Percentiles rank a stretch among this genome's conserved stretches.
Evolutionary conservation across 2,329 filamentous ascomycete species (phyloP).

Genomic region (Shiraia sp.): DNA sequence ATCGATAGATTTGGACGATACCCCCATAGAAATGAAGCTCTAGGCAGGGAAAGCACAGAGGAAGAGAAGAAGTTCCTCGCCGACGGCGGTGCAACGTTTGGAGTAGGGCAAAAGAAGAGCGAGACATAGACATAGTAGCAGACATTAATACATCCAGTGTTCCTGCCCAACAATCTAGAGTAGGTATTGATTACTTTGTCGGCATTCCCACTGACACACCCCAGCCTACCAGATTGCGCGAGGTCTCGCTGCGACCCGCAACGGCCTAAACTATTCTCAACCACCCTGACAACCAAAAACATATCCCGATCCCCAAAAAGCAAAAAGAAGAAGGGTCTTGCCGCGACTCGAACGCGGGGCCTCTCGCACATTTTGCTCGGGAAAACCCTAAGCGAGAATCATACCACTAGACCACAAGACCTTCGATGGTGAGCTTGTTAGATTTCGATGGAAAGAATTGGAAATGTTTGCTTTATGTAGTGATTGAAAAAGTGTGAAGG

Average conservation of each 20-base stretch:
- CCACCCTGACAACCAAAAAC: no score
- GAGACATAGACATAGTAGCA: slow-evolving; percentile 3
- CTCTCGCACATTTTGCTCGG: slow-evolving; percentile 5
- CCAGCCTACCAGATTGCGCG: no score
- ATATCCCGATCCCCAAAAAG: no score
- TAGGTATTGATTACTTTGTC: no score
- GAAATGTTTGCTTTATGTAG: no score
- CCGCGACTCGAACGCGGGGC: slow-evolving; percentile 9
- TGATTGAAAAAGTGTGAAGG: no score
- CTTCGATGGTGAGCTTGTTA: background rate
- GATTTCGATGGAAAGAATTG: no score
- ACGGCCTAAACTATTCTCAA: no score
- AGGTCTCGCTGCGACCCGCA: no score
- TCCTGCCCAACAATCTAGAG: no score
- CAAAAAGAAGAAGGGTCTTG: slow-evolving; percentile 5
- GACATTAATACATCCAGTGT: no score
- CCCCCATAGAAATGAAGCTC: slow-evolving; percentile 59
- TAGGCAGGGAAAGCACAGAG: slow-evolving; percentile 54
- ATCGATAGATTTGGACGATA: slow-evolving; percentile 61
- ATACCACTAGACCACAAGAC: slow-evolving; percentile 64
- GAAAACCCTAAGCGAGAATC: slow-evolving; percentile 67
- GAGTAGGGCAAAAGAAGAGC: slow-evolving; percentile 24
- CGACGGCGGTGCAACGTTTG: slow-evolving; percentile 50
- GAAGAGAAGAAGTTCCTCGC: slow-evolving; percentile 58
- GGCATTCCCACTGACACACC: no score